Evolutionary conservation across 2,329 filamentous ascomycete species (phyloP), one percentile per base, ranked within the genome.

Genomic region (Aspergillus persii): DNA sequence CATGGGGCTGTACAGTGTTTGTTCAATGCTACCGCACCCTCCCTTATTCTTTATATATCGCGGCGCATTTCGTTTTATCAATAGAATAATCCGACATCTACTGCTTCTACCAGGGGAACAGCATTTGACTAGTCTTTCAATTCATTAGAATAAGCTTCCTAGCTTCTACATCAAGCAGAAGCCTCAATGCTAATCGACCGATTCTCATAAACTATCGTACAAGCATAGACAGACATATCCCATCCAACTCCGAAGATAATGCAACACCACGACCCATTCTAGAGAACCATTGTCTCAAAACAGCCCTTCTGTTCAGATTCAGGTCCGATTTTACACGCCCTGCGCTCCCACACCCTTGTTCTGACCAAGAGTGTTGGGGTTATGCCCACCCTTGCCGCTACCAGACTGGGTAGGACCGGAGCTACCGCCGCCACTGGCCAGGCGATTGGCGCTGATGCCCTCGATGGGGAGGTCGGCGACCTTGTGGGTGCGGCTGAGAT

Each of bases 301-400:
- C 47, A 41, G 18, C 18, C 18, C 8, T 36, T 36, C 11, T 23
- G 39, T 52, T 55, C 50, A 8, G 30, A 31, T 36, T 47, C 44
- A 23, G 44, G 7, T 27, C 27, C 8, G 8, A 46, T 18, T 27
- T 47, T 27, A 47, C 8, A 47, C 58, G 56, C 61, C 58, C 23
- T 68, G 66, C 30, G 67, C 66, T 39, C 69, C 71, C 1, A 65
- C 33, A 1, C 74, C 74, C 69, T 76, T 77, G 4, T 71, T 61
- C 59, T 75, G 68, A 7, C 75, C 75, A 12, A 73, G 50, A 0
- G 67, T 64, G 55, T 72, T 71, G 26, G 74, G 73, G 29, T 74
- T 72, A 41, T 74, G 69, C 1, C 73, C 72, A 5, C 74, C 75
- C 68, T 77, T 77, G 46, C 75, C 75, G 47, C 70, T 73, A 27